Evolutionary conservation across 2,329 filamentous ascomycete species (phyloP).

Genomic region (Penicillium sp.): DNA sequence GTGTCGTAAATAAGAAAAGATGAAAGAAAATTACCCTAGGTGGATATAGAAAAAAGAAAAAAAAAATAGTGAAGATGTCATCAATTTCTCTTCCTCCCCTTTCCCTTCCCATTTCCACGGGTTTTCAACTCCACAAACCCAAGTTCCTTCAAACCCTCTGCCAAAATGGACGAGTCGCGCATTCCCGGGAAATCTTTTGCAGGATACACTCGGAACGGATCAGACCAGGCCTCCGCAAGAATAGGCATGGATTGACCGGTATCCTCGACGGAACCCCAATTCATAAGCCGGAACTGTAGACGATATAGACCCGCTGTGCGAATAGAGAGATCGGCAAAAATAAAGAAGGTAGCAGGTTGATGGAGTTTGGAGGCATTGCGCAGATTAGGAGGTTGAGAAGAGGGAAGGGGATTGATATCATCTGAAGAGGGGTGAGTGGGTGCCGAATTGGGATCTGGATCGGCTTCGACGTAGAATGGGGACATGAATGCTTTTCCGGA

Average conservation of each 20-base stretch:
- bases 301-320: slow-evolving; percentile 47
- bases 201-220: slow-evolving; percentile 43
- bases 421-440: slow-evolving; percentile 36
- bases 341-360: slow-evolving; percentile 47
- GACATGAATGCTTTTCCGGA: slow-evolving; percentile 44
- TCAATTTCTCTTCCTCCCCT: slow-evolving; percentile 30
- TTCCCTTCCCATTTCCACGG: slow-evolving; percentile 37
- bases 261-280: slow-evolving; percentile 37
- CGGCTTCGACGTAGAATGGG: slow-evolving; percentile 43
- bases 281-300: slow-evolving; percentile 48
- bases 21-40: neutral
- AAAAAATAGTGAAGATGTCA: neutral
- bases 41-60: neutral
- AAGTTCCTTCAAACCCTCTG: slow-evolving; percentile 40
- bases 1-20: neutral
- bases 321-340: slow-evolving; percentile 50
- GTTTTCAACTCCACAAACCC: slow-evolving; percentile 45
- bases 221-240: slow-evolving; percentile 41
- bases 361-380: slow-evolving; percentile 15
- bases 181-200: slow-evolving; percentile 49
- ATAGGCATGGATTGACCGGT: slow-evolving; percentile 39
- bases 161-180: slow-evolving; percentile 41
- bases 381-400: slow-evolving; percentile 8
- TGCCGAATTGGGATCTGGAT: slow-evolving; percentile 46
- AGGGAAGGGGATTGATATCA: slow-evolving; percentile 6